These are phyloP conservation scores for Fusarium napiforme DNA, from an alignment of 2,329 filamentous ascomycete species.

Conservation along the genomic window DNA sequence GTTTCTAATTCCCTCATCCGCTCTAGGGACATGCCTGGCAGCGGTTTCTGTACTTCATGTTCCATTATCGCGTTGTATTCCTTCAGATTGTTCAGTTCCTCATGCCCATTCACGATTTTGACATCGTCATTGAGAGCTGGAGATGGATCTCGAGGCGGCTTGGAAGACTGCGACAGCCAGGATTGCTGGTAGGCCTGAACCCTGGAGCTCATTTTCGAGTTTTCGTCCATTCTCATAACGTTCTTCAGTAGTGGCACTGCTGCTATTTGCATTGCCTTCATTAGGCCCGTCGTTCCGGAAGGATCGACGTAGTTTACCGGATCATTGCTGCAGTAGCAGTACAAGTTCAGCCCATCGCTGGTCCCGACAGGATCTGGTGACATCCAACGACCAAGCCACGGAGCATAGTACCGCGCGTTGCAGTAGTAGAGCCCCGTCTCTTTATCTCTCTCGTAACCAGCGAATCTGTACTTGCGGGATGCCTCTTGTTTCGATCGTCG, in stretches of 20 bases:
- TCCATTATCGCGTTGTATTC: not conserved
- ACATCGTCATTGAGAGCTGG: not conserved
- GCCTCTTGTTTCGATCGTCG: not conserved
- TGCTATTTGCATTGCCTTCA: fast-evolving
- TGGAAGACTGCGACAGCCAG: fast-evolving
- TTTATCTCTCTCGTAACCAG: not conserved
- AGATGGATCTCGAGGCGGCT: not conserved
- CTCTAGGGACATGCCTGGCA: too few species aligned
- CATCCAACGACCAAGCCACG: not conserved
- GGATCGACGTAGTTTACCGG: not conserved
- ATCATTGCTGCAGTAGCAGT: not conserved
- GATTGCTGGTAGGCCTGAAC: not conserved
- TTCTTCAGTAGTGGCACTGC: not conserved
- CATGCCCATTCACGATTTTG: not conserved
- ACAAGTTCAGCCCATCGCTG: not conserved
- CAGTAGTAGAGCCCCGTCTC: not conserved
- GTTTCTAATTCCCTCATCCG: too few species aligned
- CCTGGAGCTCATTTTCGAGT: not conserved
- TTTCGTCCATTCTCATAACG: not conserved
- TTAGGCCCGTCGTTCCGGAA: fast-evolving
- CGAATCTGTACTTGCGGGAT: not conserved
- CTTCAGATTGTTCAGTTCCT: fast-evolving
- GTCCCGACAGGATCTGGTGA: not conserved
- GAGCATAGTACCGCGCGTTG: not conserved
- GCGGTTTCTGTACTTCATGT: not conserved